Percentiles rank a stretch among this genome's conserved stretches.
phyloP scores from a whole-genome alignment of 352 stramenopile species.

The Saprolegnia diclina region DNA sequence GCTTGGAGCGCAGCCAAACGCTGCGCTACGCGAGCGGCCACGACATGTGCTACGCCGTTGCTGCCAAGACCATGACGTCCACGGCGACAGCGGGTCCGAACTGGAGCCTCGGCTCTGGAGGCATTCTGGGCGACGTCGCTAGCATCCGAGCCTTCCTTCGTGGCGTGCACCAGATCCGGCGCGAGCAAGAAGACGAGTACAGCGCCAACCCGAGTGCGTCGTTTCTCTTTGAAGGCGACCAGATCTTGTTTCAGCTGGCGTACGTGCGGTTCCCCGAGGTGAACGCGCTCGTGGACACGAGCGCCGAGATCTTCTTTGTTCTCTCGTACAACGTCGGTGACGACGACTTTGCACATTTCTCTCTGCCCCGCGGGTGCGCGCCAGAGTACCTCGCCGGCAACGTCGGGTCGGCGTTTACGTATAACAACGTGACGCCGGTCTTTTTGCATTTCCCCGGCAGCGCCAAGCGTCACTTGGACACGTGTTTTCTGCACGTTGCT shows the following conservation, averaged over 20 bases:
- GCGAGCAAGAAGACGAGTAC: conserved; percentile 3
- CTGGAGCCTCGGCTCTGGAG: conserved; percentile 26
- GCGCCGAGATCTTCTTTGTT: conserved; percentile 24
- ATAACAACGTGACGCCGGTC: neutral
- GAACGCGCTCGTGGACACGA: conserved; percentile 18
- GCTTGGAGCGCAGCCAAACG: neutral
- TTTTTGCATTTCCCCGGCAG: conserved; percentile 25
- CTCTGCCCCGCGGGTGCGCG: neutral
- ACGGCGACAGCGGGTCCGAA: conserved; percentile 14
- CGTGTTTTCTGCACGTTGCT: neutral
- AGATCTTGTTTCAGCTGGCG: conserved; percentile 23
- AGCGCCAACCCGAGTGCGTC: neutral
- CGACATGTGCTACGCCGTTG: conserved; percentile 18
- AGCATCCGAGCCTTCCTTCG: conserved; percentile 20
- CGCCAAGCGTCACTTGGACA: neutral
- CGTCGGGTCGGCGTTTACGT: neutral
- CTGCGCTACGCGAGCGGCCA: neutral
- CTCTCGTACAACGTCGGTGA: conserved; percentile 10
- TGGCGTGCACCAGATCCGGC: neutral
- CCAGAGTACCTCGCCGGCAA: conserved; percentile 1
- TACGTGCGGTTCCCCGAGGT: conserved; percentile 22
- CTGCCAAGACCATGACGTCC: conserved; percentile 7
- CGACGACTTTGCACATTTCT: neutral
- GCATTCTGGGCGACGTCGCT: conserved; percentile 18
- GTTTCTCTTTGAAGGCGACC: conserved; percentile 23